Percentiles rank a stretch among this genome's conserved stretches.
Evolutionary conservation across 176 grass and related monocot genomes (phyloP).

Genomic region (Tillandsia fasciculata): DNA sequence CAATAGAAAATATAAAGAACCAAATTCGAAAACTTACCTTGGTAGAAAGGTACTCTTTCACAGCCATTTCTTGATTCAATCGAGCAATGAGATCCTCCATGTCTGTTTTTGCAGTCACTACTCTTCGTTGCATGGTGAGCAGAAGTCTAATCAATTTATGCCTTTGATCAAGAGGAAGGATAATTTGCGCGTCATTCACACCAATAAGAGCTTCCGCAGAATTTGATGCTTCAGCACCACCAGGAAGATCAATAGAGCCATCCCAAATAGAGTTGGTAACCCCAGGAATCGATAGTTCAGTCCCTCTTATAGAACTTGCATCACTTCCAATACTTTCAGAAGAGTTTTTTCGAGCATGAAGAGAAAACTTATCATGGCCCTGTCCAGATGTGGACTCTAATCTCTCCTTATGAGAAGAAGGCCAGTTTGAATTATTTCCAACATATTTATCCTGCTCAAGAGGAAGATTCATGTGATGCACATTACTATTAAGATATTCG

Average conservation of each 20-base stretch:
- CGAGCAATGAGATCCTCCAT: slow-evolving; percentile 99
- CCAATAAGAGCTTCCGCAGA: slow-evolving; percentile 40
- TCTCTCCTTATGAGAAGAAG: slow-evolving; percentile 2
- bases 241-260: slow-evolving; percentile 44
- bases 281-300: slow-evolving; percentile 64
- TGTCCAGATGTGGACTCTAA: slow-evolving; percentile 41
- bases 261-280: slow-evolving; percentile 60
- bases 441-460: slow-evolving; percentile 29
- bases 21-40: slow-evolving; percentile 44
- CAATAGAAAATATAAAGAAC: not conserved
- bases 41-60: slow-evolving; percentile 93
- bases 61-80: slow-evolving; percentile 85
- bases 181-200: slow-evolving; percentile 52
- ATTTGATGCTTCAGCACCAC: slow-evolving; percentile 48
- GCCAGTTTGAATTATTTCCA: slow-evolving; percentile 24
- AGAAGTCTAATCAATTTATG: slow-evolving; percentile 78
- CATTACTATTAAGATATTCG: slow-evolving; percentile 18
- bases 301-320: slow-evolving; percentile 90
- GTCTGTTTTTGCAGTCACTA: slow-evolving; percentile 74
- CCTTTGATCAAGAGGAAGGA: slow-evolving; percentile 84
- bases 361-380: slow-evolving; percentile 31
- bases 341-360: slow-evolving; percentile 73
- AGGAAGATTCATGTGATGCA: slow-evolving; percentile 31
- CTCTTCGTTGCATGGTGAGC: slow-evolving; percentile 70
- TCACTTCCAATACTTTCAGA: slow-evolving; percentile 88